Conservation (phyloP, 2,329 filamentous ascomycete species). For the Sclerotinia minor region DNA sequence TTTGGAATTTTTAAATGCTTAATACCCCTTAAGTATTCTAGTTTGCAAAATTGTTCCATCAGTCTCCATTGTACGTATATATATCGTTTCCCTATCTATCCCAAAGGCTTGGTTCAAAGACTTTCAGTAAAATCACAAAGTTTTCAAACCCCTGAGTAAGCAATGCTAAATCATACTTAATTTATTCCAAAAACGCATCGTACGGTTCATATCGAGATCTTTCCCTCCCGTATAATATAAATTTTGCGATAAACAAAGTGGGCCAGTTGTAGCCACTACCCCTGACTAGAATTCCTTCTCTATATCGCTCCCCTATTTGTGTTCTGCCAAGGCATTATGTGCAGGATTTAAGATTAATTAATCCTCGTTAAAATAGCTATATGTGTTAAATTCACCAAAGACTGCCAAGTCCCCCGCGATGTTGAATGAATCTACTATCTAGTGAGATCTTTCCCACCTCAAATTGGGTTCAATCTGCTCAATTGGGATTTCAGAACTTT, state of each 20-base stretch:
- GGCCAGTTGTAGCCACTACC: neutral
- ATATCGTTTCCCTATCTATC: neutral
- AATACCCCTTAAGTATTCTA: neutral
- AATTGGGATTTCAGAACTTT: neutral
- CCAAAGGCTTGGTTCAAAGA: neutral
- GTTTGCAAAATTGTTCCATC: neutral
- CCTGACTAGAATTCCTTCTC: conserved; percentile 10
- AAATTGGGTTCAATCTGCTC: neutral
- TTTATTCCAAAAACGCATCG: neutral
- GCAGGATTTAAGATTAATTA: conserved; percentile 16
- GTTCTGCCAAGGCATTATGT: conserved; percentile 13
- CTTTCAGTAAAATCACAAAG: neutral
- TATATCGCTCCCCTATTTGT: conserved; percentile 5
- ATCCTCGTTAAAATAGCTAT: conserved; percentile 6
- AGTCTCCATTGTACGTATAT: neutral
- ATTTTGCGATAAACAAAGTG: neutral
- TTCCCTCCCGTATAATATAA: neutral
- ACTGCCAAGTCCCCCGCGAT: conserved; percentile 12
- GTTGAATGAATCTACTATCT: neutral
- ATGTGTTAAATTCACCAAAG: neutral
- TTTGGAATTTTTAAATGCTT: neutral
- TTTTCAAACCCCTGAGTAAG: neutral
- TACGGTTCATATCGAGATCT: conserved; percentile 1
- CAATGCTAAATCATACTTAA: neutral
- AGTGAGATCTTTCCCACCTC: neutral